Percentiles rank a stretch among this genome's conserved stretches.
Evolutionary conservation across 768 basidiomycete species (phyloP).

Genomic region (Agaricus subrufescens): DNA sequence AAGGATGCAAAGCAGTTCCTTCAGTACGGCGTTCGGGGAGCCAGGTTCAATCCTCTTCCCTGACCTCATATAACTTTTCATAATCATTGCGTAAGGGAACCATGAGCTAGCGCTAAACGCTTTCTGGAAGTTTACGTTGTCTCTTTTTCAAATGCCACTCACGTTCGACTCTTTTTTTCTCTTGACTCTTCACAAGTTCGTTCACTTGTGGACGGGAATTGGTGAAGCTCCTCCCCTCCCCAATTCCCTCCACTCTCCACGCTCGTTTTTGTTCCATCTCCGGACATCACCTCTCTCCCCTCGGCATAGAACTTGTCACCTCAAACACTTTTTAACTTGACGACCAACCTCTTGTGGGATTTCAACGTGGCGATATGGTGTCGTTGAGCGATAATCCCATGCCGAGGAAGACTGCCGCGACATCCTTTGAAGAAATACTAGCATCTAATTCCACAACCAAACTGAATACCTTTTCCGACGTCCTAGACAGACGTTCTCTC

Average conservation of each 20-base stretch:
- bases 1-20: too few species aligned
- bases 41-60: too few species aligned
- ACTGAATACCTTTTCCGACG: not conserved
- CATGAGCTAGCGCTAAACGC: not conserved
- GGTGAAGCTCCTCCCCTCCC: not conserved
- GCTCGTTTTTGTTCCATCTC: not conserved
- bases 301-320: too few species aligned
- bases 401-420: not conserved
- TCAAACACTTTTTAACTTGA: not conserved
- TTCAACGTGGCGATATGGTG: not conserved
- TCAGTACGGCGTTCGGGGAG: too few species aligned
- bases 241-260: not conserved
- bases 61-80: too few species aligned
- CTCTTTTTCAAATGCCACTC: not conserved
- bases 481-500: not conserved
- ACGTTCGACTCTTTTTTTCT: not conserved
- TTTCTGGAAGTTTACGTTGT: not conserved
- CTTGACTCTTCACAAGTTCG: not conserved
- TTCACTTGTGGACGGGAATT: not conserved
- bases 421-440: constrained; percentile 8
- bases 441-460: not conserved
- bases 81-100: not conserved
- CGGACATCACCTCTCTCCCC: not conserved
- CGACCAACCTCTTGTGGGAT: not conserved
- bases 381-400: constrained; percentile 1